Conservation (phyloP, 352 stramenopile species). For the Phytophthora palmivora region DNA sequence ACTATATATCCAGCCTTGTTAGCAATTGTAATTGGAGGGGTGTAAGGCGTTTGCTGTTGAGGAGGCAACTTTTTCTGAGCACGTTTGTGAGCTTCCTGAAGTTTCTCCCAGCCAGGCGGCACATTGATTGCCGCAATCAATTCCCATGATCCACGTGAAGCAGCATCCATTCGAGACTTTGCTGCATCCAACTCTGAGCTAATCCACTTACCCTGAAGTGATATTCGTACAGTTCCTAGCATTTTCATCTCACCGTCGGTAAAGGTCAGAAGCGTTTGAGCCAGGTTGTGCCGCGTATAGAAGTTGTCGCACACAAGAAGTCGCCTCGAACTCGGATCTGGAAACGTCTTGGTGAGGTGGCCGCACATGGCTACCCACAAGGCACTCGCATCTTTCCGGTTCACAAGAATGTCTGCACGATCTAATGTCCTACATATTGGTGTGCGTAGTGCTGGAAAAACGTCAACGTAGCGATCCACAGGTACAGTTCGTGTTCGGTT, state of each 20-base stretch:
- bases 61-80: conserved; percentile 1
- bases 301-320: too few relatives aligned
- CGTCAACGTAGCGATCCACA: conserved; percentile 1
- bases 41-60: not conserved
- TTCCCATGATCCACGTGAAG: conserved; percentile 1
- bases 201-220: conserved; percentile 6
- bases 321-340: too few relatives aligned
- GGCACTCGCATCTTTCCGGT: conserved; percentile 3
- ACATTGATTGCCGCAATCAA: conserved; percentile 7
- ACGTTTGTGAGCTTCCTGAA: conserved; percentile 4
- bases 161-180: not conserved
- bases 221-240: conserved; percentile 4
- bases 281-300: too few relatives aligned
- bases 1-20: conserved; percentile 4
- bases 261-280: too few relatives aligned
- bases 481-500: not conserved
- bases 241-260: conserved; percentile 8
- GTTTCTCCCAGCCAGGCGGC: not conserved
- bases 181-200: not conserved
- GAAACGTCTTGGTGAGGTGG: too few relatives aligned
- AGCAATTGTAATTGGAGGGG: not conserved
- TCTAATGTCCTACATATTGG: not conserved
- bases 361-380: too few relatives aligned
- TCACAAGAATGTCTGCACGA: not conserved
- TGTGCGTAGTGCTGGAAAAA: not conserved